Evolutionary conservation across 192 early-diverging fungal genomes (phyloP).

Genomic region (Paraglomus occultum): DNA sequence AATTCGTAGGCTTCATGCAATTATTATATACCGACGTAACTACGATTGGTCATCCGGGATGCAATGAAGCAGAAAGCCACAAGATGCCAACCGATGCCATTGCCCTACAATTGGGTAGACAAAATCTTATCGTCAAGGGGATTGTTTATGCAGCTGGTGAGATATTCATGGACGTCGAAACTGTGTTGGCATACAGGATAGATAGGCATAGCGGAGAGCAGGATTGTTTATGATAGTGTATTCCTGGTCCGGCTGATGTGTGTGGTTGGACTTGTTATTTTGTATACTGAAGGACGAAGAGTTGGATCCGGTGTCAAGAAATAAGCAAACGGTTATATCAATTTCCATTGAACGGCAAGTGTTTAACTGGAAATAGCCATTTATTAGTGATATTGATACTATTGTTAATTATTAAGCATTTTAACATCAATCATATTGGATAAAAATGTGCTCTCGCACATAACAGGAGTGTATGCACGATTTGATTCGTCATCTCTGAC

Average conservation of each 20-base stretch:
- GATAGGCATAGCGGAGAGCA: conserved; percentile 55
- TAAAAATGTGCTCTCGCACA: too few relatives aligned
- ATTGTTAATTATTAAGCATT: too few relatives aligned
- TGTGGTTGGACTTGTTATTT: conserved; percentile 41
- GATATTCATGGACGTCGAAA: conserved; percentile 49
- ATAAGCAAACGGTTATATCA: too few relatives aligned
- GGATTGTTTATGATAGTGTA: conserved; percentile 56
- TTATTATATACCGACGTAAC: conserved; percentile 52
- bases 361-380: too few relatives aligned
- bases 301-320: too few relatives aligned
- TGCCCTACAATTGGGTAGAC: conserved; percentile 43
- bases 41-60: conserved; percentile 44
- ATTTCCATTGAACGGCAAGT: too few relatives aligned
- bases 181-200: conserved; percentile 41
- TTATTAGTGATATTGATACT: too few relatives aligned
- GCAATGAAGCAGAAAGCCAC: conserved; percentile 33
- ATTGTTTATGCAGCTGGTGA: conserved; percentile 52
- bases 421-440: too few relatives aligned
- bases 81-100: conserved; percentile 32
- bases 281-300: conserved; percentile 30
- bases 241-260: conserved; percentile 52
- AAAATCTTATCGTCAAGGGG: conserved; percentile 48
- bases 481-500: too few relatives aligned
- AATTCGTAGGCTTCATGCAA: conserved; percentile 31
- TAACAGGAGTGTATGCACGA: too few relatives aligned